A percentile compares a stretch with the other conserved stretches of the same genome.
Conservation (phyloP, 306 rosid genomes). For the Quillaja saponaria region DNA sequence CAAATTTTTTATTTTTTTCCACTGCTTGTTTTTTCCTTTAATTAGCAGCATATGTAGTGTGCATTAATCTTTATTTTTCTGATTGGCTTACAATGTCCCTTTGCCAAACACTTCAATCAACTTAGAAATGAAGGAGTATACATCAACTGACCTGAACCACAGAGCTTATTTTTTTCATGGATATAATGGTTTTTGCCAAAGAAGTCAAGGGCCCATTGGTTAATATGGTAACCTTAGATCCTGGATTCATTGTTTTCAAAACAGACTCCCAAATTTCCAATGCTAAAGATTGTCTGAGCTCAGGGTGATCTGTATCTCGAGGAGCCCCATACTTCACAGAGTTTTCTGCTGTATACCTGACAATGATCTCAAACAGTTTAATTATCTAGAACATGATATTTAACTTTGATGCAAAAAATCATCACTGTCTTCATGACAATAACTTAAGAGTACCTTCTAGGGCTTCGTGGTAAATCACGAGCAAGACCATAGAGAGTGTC, state of each 20-base stretch:
- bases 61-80: neutral
- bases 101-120: neutral
- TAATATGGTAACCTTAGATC: conserved; percentile 68
- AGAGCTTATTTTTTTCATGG: conserved; percentile 47
- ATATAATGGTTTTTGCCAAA: conserved; percentile 63
- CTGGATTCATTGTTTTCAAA: conserved; percentile 48
- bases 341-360: conserved; percentile 74
- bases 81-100: neutral
- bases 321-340: conserved; percentile 63
- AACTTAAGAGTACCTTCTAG: conserved; percentile 58
- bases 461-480: conserved; percentile 75
- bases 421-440: no score
- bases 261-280: conserved; percentile 75
- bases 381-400: neutral
- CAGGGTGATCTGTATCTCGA: conserved; percentile 63
- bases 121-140: neutral
- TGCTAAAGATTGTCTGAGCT: conserved; percentile 72
- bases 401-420: no score
- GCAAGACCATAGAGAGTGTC: conserved; percentile 92
- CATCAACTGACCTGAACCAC: conserved; percentile 56
- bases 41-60: no score
- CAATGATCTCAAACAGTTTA: conserved; percentile 13
- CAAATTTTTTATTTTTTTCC: neutral
- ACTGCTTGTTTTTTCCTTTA: no score
- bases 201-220: conserved; percentile 95